These are phyloP conservation scores for Rhodocollybia butyracea DNA, from an alignment of 768 basidiomycete genomes.

Conservation along the genomic window DNA sequence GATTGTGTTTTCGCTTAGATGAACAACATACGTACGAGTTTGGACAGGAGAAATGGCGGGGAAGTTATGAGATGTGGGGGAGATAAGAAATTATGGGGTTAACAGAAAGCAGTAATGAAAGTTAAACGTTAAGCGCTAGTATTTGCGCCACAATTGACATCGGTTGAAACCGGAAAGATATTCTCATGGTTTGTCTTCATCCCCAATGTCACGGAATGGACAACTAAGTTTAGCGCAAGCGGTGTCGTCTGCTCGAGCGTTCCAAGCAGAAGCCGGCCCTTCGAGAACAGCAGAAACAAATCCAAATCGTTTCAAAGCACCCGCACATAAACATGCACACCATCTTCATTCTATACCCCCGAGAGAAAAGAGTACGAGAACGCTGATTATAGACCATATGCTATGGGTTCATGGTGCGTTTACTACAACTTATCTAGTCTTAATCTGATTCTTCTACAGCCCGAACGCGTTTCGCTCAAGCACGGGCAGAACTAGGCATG, in stretches of 20 bases:
- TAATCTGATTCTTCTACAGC: conserved; percentile 34
- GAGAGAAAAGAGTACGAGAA: conserved; percentile 84
- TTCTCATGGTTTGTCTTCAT: background rate
- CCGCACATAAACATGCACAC: conserved; percentile 86
- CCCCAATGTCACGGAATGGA: conserved; percentile 7
- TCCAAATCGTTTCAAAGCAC: conserved; percentile 50
- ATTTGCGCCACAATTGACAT: background rate
- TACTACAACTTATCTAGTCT: background rate
- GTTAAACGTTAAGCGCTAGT: too few relatives aligned
- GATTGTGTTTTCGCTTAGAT: too few relatives aligned
- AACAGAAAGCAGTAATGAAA: too few relatives aligned
- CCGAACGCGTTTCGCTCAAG: conserved; percentile 78
- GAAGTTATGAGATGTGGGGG: too few relatives aligned
- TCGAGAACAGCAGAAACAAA: conserved; percentile 5
- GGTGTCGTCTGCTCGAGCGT: conserved; percentile 1
- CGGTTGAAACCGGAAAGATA: background rate
- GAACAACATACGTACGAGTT: too few relatives aligned
- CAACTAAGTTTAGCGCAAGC: conserved; percentile 4
- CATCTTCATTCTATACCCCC: conserved; percentile 86
- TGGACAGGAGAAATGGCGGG: too few relatives aligned
- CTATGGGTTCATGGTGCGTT: conserved; percentile 69
- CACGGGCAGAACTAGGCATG: conserved; percentile 83
- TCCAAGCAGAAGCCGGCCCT: background rate
- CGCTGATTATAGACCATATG: conserved; percentile 85
- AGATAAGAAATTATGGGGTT: too few relatives aligned